Conservation (phyloP, 2,329 filamentous ascomycete species). For the Venturiaceae sp. region DNA sequence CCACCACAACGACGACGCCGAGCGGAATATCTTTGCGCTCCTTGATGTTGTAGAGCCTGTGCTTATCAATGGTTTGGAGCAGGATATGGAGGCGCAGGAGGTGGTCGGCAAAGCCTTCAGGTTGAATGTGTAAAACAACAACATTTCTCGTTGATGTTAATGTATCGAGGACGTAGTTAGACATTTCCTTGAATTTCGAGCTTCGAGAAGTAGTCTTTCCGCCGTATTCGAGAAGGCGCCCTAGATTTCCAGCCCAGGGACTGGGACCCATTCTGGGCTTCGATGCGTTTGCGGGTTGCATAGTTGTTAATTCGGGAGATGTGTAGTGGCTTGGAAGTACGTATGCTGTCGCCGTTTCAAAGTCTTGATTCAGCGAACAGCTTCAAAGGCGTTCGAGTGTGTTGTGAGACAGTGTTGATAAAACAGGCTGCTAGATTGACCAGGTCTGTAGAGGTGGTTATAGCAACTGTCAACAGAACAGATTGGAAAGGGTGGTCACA, state of each 20-base stretch:
- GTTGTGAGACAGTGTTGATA: too few species aligned
- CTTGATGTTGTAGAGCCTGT: neutral
- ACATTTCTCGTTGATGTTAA: neutral
- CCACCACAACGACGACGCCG: neutral
- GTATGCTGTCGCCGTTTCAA: too few species aligned
- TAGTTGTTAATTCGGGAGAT: too few species aligned
- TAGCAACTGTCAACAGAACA: too few species aligned
- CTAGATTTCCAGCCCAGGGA: neutral
- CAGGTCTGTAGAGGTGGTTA: too few species aligned
- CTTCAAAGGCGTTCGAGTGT: too few species aligned
- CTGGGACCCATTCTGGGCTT: neutral
- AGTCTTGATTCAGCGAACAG: too few species aligned
- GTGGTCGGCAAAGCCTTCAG: neutral
- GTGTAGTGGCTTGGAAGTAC: too few species aligned
- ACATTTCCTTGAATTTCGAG: neutral
- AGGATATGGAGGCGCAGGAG: constrained; percentile 3
- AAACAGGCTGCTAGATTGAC: too few species aligned
- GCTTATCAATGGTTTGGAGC: neutral
- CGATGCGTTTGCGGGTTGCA: neutral
- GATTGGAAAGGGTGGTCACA: too few species aligned
- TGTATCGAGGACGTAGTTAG: neutral
- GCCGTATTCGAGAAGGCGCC: neutral
- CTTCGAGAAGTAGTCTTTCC: neutral
- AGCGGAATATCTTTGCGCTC: neutral
- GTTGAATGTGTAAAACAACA: neutral